Conservation (phyloP, 768 basidiomycete genomes). For the Rossbeevera mucosa region DNA sequence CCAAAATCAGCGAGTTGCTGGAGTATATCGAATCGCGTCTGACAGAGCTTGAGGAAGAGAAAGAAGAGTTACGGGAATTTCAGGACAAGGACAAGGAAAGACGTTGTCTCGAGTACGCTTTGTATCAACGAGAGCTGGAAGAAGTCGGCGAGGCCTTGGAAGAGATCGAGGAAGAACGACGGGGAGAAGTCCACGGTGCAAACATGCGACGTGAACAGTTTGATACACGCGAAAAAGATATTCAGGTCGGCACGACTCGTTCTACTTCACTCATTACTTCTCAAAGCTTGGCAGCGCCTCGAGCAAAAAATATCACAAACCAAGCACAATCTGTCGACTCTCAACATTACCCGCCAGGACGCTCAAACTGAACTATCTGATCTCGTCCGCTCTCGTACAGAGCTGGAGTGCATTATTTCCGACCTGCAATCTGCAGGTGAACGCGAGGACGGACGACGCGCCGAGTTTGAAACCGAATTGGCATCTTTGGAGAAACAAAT, state of each 20-base stretch:
- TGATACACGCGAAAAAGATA: conserved; percentile 77
- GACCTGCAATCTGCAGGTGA: conserved; percentile 70
- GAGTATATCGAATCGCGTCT: conserved; percentile 89
- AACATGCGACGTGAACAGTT: conserved; percentile 81
- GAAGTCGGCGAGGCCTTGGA: conserved; percentile 85
- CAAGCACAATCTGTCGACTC: conserved; percentile 67
- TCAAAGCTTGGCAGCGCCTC: conserved; percentile 48
- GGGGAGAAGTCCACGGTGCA: conserved; percentile 76
- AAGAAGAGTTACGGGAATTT: conserved; percentile 95
- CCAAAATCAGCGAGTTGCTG: conserved; percentile 86
- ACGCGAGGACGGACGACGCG: conserved; percentile 59
- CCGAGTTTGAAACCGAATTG: conserved; percentile 63
- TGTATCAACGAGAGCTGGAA: conserved; percentile 86
- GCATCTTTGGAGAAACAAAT: conserved; percentile 56
- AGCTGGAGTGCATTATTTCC: conserved; percentile 76
- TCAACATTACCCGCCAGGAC: conserved; percentile 65
- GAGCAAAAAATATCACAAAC: conserved; percentile 68
- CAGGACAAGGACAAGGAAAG: conserved; percentile 94
- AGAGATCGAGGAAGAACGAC: conserved; percentile 78
- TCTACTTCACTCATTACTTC: background rate
- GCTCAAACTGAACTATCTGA: conserved; percentile 83
- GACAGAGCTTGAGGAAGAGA: conserved; percentile 92
- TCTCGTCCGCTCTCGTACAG: conserved; percentile 76
- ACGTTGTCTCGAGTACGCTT: conserved; percentile 89
- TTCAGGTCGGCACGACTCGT: conserved; percentile 50